These are phyloP conservation scores for Xylaria telfairii DNA, from an alignment of 495 filamentous ascomycete species.

Conservation along the genomic window DNA sequence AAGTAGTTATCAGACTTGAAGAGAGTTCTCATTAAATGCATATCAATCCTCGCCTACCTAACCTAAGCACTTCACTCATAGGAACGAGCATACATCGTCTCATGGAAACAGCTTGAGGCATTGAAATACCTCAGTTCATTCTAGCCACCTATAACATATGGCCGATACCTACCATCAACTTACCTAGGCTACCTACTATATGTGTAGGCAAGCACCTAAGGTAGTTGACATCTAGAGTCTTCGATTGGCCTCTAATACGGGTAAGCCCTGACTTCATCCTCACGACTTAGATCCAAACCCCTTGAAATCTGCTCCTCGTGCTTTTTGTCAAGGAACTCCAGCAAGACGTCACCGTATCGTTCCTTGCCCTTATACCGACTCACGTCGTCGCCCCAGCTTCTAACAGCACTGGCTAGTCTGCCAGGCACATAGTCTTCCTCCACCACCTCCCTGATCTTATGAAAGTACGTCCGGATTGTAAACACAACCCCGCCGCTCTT, in stretches of 20 bases:
- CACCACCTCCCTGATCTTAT: conserved; percentile 68
- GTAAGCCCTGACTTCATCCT: conserved; percentile 60
- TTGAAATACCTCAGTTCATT: too few relatives aligned
- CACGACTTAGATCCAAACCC: conserved; percentile 66
- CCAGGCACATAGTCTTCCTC: conserved; percentile 76
- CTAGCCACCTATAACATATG: too few relatives aligned
- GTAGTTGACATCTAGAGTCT: too few relatives aligned
- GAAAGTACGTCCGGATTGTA: conserved; percentile 81
- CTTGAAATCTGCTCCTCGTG: conserved; percentile 75
- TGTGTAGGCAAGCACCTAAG: background rate
- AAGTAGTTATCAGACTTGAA: background rate
- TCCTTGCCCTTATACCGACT: conserved; percentile 84
- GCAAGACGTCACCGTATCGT: conserved; percentile 75
- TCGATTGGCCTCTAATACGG: conserved; percentile 28
- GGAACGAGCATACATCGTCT: background rate
- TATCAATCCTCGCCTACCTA: background rate
- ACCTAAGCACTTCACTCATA: background rate
- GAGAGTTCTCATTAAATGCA: background rate
- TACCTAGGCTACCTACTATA: background rate
- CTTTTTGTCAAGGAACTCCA: conserved; percentile 82
- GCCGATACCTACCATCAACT: background rate
- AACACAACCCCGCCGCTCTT: conserved; percentile 78
- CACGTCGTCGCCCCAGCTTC: conserved; percentile 90
- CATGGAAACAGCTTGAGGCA: background rate
- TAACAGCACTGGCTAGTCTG: conserved; percentile 70